Conservation (phyloP, 1,139 yeast genomes). For the Taiozyma sp. region DNA sequence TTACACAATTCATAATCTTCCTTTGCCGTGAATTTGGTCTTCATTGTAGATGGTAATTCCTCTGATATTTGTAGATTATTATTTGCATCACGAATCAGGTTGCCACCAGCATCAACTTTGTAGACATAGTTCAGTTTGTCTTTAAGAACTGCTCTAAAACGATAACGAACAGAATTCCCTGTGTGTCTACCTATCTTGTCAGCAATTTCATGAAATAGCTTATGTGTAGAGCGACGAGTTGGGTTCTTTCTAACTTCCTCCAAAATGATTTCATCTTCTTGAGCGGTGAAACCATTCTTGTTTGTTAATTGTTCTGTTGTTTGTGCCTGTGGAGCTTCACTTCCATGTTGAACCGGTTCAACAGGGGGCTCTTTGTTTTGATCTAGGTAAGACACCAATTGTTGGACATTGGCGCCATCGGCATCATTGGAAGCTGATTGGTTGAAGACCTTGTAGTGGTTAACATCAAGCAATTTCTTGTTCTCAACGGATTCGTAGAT, state of each 20-base stretch:
- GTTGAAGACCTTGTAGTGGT: conserved; percentile 13
- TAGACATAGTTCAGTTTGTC: conserved; percentile 52
- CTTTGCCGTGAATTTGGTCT: conserved; percentile 59
- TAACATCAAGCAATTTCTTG: conserved; percentile 12
- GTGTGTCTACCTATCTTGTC: conserved; percentile 59
- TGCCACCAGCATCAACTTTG: conserved; percentile 51
- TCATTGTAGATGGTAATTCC: conserved; percentile 51
- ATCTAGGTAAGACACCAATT: conserved; percentile 14
- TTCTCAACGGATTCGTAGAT: conserved; percentile 22
- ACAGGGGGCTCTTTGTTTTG: neutral
- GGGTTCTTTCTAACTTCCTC: conserved; percentile 67
- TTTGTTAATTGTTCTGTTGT: conserved; percentile 11
- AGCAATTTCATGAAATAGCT: conserved; percentile 58
- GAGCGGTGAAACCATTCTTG: conserved; percentile 46
- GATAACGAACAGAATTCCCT: conserved; percentile 67
- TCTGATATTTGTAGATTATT: conserved; percentile 42
- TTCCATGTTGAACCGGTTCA: neutral
- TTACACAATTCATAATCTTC: conserved; percentile 62
- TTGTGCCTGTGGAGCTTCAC: neutral
- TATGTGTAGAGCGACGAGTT: conserved; percentile 59
- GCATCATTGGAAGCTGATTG: conserved; percentile 2
- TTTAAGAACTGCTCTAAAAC: conserved; percentile 57
- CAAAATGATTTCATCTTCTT: conserved; percentile 60
- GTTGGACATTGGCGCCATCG: conserved; percentile 12
- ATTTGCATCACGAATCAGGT: conserved; percentile 42